phyloP scores from a whole-genome alignment of 352 stramenopile species.

The Thalassiosira oceanica region DNA sequence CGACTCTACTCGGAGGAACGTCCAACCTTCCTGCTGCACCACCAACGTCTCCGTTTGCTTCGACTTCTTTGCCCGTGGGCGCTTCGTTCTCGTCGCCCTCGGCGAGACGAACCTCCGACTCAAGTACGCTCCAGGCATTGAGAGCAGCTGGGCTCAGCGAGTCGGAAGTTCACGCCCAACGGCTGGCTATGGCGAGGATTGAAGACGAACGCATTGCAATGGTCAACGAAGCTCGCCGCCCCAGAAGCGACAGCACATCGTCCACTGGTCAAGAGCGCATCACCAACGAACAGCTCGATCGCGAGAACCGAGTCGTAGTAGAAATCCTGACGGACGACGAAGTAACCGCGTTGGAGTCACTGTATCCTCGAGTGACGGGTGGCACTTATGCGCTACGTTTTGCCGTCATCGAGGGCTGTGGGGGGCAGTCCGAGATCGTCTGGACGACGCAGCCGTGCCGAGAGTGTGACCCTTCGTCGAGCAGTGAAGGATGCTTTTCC shows the following conservation, averaged over 20 bases:
- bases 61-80: too few relatives aligned
- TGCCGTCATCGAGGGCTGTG: slow-evolving; percentile 29
- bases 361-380: slow-evolving; percentile 33
- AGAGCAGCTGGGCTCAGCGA: slow-evolving; percentile 53
- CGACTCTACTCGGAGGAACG: slow-evolving; percentile 39
- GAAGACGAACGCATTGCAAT: slow-evolving; percentile 18
- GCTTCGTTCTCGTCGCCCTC: too few relatives aligned
- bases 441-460: slow-evolving; percentile 39
- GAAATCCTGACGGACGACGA: slow-evolving; percentile 76
- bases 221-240: neutral
- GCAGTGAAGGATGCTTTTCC: slow-evolving; percentile 17
- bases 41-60: slow-evolving; percentile 1
- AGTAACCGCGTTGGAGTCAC: slow-evolving; percentile 59
- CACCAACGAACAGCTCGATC: slow-evolving; percentile 61
- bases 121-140: slow-evolving; percentile 46
- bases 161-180: slow-evolving; percentile 48
- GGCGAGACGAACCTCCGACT: too few relatives aligned
- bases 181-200: slow-evolving; percentile 52
- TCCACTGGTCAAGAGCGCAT: slow-evolving; percentile 2
- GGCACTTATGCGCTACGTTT: slow-evolving; percentile 39
- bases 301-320: slow-evolving; percentile 74
- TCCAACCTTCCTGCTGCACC: slow-evolving; percentile 5
- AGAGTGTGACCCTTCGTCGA: slow-evolving; percentile 46
- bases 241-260: neutral
- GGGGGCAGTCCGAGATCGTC: slow-evolving; percentile 19